A percentile compares a stretch with the other conserved stretches of the same genome.
These are phyloP conservation scores for Leishmania amazonensis DNA, from an alignment of 208 protist genomes.

Conservation along the genomic window DNA sequence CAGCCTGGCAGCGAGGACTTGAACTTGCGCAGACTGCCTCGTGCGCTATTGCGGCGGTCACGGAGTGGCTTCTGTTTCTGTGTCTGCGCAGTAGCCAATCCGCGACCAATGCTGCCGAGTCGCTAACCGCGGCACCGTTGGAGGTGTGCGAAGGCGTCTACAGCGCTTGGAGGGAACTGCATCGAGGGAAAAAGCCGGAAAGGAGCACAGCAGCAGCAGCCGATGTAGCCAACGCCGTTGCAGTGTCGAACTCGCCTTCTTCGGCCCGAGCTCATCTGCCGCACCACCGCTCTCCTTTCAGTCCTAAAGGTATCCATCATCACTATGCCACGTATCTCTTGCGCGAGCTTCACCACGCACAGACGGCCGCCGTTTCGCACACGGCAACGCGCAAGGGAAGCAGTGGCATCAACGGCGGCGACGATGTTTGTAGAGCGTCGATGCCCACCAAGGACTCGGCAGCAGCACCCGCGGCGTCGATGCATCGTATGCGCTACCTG, in stretches of 20 bases:
- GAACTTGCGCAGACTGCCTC: conserved; percentile 4
- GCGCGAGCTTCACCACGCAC: not conserved
- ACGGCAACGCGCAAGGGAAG: not conserved
- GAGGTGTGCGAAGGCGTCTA: conserved; percentile 31
- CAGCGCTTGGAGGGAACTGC: conserved; percentile 14
- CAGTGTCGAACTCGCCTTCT: not conserved
- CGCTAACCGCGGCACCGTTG: conserved; percentile 4
- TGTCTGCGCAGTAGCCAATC: conserved; percentile 14
- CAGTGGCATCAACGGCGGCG: not conserved
- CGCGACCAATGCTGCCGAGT: not conserved
- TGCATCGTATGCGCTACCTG: conserved; percentile 5
- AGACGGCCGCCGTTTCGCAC: not conserved
- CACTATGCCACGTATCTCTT: conserved; percentile 14
- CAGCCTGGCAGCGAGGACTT: conserved; percentile 19
- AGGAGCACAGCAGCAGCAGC: not conserved
- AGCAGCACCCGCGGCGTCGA: not conserved
- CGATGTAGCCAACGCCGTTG: not conserved
- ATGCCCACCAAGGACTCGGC: not conserved
- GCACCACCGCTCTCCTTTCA: conserved; percentile 7
- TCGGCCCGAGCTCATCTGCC: not conserved
- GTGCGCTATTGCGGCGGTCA: not conserved
- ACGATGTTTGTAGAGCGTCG: not conserved
- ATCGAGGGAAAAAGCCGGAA: not conserved
- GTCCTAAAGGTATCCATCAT: conserved; percentile 19
- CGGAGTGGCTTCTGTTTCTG: conserved; percentile 25